Conservation (phyloP, 2,329 filamentous ascomycete species). For the Pseudocercospora eumusae region DNA sequence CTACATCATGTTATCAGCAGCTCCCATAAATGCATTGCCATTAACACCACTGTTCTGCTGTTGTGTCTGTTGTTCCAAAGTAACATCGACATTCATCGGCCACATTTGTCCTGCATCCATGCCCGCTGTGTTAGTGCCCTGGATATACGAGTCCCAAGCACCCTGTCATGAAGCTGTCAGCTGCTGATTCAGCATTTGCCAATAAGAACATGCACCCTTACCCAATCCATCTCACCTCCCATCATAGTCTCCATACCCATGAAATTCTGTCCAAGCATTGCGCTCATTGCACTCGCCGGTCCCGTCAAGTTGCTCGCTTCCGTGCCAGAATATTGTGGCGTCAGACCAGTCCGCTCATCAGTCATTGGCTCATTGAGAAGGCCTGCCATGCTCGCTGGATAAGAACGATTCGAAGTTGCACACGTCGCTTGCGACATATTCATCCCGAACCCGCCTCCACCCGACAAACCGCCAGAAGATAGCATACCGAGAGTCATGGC, state of each 20-base stretch:
- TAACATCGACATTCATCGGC: conserved; percentile 44
- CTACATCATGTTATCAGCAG: conserved; percentile 18
- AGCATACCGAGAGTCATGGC: conserved; percentile 72
- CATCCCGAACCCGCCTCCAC: conserved; percentile 37
- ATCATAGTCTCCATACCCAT: conserved; percentile 56
- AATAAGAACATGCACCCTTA: conserved; percentile 49
- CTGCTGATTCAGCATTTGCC: conserved; percentile 7
- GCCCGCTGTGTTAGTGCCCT: conserved; percentile 51
- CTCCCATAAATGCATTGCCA: conserved; percentile 11
- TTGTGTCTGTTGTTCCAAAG: conserved; percentile 34
- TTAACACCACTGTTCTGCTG: conserved; percentile 16
- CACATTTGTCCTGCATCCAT: conserved; percentile 49
- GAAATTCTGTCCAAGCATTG: conserved; percentile 47
- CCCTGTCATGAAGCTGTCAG: conserved; percentile 50
- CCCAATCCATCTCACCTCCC: conserved; percentile 54
- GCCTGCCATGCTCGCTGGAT: conserved; percentile 40
- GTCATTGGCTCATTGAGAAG: conserved; percentile 39
- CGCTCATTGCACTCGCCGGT: conserved; percentile 39
- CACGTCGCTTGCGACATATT: conserved; percentile 22
- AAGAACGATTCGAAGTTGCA: conserved; percentile 24
- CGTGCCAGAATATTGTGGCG: conserved; percentile 40
- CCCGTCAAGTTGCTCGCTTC: conserved; percentile 36
- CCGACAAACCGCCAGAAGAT: conserved; percentile 62
- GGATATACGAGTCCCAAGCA: conserved; percentile 69
- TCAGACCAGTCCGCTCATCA: conserved; percentile 37